A percentile compares a stretch with the other conserved stretches of the same genome.
phyloP scores from a whole-genome alignment of 345 rosid species.

The Kernera saxatilis region DNA sequence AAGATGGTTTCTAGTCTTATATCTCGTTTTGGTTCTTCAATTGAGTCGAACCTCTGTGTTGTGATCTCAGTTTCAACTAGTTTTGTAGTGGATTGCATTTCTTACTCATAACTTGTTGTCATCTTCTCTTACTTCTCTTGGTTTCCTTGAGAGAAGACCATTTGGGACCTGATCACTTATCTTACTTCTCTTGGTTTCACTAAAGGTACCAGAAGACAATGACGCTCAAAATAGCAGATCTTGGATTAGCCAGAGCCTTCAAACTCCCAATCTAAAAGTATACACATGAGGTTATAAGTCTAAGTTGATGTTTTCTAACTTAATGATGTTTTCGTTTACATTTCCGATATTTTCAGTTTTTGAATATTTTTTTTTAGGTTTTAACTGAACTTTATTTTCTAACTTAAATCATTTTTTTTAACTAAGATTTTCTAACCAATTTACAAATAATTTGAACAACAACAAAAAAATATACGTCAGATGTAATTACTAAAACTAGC shows the following conservation, averaged over 20 bases:
- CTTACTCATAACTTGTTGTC: background rate
- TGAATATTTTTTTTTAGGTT: too few species aligned
- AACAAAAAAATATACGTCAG: too few species aligned
- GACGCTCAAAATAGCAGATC: slow-evolving; percentile 92
- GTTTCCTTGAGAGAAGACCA: background rate
- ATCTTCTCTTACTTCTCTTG: background rate
- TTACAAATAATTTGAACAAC: too few species aligned
- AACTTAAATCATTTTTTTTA: too few species aligned
- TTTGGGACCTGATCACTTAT: background rate
- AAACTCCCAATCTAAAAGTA: slow-evolving; percentile 78
- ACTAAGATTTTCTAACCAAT: too few species aligned
- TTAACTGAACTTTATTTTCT: too few species aligned
- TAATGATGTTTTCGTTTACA: too few species aligned
- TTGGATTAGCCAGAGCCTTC: slow-evolving; percentile 82
- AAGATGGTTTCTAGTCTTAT: background rate
- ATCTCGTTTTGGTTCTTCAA: background rate
- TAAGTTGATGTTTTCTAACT: too few species aligned
- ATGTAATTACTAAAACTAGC: too few species aligned
- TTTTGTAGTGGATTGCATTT: background rate
- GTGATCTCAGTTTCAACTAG: background rate
- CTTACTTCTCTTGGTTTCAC: background rate
- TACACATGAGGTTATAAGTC: slow-evolving; percentile 42
- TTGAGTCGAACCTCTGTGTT: background rate
- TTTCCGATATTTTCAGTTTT: too few species aligned
- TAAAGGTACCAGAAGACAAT: slow-evolving; percentile 65